A percentile compares a stretch with the other conserved stretches of the same genome.
These are phyloP conservation scores for Lentithecium fluviatile DNA, from an alignment of 495 filamentous ascomycete species.

Conservation along the genomic window DNA sequence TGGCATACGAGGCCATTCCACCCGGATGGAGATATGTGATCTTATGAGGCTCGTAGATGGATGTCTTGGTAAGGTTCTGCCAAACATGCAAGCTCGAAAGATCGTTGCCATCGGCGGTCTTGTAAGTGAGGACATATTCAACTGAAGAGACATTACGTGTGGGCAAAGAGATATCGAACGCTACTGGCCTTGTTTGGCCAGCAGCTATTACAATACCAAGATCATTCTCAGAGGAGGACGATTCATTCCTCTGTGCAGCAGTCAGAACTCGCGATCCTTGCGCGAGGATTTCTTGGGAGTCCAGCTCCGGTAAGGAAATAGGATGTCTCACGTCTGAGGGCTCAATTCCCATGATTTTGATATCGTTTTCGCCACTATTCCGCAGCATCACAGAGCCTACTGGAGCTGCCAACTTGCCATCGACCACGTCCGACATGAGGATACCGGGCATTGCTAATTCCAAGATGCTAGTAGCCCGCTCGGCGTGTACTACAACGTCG, in stretches of 20 bases:
- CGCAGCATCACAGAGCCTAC: constrained; percentile 52
- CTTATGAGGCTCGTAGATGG: constrained; percentile 51
- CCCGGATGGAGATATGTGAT: constrained; percentile 58
- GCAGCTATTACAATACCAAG: constrained; percentile 20
- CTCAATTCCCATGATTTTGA: constrained; percentile 44
- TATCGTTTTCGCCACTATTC: constrained; percentile 45
- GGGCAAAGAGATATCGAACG: constrained; percentile 28
- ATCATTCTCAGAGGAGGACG: not conserved
- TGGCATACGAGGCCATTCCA: constrained; percentile 60
- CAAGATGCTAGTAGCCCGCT: constrained; percentile 26
- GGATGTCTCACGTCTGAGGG: constrained; percentile 43
- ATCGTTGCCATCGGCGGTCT: not conserved
- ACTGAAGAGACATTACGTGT: constrained; percentile 27
- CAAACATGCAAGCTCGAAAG: constrained; percentile 14
- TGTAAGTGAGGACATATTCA: constrained; percentile 21
- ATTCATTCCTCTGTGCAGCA: constrained; percentile 7
- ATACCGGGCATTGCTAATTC: constrained; percentile 39
- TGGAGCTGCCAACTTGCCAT: constrained; percentile 47
- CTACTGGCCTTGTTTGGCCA: constrained; percentile 36
- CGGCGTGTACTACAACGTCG: constrained; percentile 42
- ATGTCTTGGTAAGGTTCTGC: constrained; percentile 27
- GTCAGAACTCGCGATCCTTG: constrained; percentile 8
- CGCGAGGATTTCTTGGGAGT: constrained; percentile 11
- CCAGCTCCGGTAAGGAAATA: constrained; percentile 11
- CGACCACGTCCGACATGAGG: constrained; percentile 52